Base-by-base conservation (phyloP, 176 grass and related monocot genomes). In the Triticum turgidum region DNA sequence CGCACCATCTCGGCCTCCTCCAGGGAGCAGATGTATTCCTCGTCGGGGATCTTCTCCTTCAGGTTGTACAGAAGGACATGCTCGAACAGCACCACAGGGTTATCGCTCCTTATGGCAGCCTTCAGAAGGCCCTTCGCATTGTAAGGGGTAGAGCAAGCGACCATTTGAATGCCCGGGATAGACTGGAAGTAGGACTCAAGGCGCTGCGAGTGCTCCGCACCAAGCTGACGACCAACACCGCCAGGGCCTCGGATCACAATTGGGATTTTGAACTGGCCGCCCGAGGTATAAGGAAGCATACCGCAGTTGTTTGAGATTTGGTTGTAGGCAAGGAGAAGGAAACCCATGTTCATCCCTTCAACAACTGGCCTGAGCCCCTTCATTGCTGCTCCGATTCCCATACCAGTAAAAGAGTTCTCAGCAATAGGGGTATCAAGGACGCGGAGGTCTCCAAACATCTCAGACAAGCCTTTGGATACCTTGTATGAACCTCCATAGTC, bases 341-440 rank as follows among this genome's bases (percentile, higher is more conserved):
- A 98, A 41, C 96, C 96, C 96, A 98, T 98, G 88, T 96, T 98
- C 92, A 94, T 98, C 44, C 93, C 96, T 86, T 98, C 96, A 3
- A 98, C 85, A 24, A 98, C 61, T 1, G 92, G 90, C 65, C 92
- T 91, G 5, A 96, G 90, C 18, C 93, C 96, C 25, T 86, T 96
- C 93, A 92, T 98, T 35, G 96, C 93, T 89, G 93, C 88, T 61
- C 96, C 96, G 49, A 96, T 73, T 65, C 92, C 96, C 96, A 94
- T 96, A 18, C 96, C 90, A 0, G 93, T 88, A 76, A 98, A 96
- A 82, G 93, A 96, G 54, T 96, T 94, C 80, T 96, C 93, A 67
- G 96, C 86, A 21, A 98, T 94, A 9, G 96, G 92, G 11, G 96
- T 96, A 61, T 98, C 96, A 39, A 98, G 96, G 71, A 98, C 93